Evolutionary conservation across 2,329 filamentous ascomycete species (phyloP).

Genomic region (Didymella exigua): DNA sequence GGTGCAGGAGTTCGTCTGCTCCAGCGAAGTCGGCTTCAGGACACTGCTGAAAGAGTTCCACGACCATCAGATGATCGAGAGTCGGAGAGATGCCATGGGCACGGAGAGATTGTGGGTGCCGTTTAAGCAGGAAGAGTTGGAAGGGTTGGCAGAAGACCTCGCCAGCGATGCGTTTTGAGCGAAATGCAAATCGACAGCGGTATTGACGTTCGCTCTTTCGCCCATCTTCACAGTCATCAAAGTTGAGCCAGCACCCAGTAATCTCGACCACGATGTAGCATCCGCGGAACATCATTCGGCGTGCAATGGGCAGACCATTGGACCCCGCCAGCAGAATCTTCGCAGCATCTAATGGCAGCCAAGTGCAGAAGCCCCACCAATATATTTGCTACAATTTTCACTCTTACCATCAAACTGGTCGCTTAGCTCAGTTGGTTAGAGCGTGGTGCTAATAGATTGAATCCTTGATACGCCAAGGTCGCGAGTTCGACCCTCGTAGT

Average conservation of each 20-base stretch:
- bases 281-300: too few relatives aligned
- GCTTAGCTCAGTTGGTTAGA: conserved; percentile 34
- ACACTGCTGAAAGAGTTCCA: conserved; percentile 96
- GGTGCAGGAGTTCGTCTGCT: conserved; percentile 95
- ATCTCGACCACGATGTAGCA: too few relatives aligned
- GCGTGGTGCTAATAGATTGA: conserved; percentile 29
- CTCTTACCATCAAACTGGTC: not conserved
- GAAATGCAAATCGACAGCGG: conserved; percentile 5
- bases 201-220: not conserved
- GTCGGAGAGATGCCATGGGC: conserved; percentile 81
- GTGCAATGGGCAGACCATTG: too few relatives aligned
- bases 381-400: not conserved
- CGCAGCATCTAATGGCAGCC: not conserved
- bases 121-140: conserved; percentile 85
- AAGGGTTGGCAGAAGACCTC: conserved; percentile 83
- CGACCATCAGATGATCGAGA: conserved; percentile 96
- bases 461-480: conserved; percentile 26
- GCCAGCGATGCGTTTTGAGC: conserved; percentile 38
- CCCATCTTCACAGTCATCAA: too few relatives aligned
- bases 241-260: not conserved
- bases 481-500: conserved; percentile 33
- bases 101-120: conserved; percentile 86
- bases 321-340: too few relatives aligned
- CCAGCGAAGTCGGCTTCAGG: conserved; percentile 92
- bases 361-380: too few relatives aligned